Evolutionary conservation across 208 protist species (phyloP).

Genomic region (Phytomonas francai): DNA sequence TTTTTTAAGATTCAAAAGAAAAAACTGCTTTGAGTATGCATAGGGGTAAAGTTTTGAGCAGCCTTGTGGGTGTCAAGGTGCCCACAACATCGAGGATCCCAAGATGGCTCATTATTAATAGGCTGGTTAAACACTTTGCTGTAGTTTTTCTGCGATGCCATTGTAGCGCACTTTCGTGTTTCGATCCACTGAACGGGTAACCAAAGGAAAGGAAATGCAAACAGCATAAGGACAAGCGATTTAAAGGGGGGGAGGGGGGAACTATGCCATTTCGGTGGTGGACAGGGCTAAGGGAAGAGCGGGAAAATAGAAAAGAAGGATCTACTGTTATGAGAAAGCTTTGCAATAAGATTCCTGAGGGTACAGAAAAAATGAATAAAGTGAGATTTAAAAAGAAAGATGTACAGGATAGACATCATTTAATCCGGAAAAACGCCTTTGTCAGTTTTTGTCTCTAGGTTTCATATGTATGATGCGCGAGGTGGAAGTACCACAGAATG

Average conservation of each 20-base stretch:
- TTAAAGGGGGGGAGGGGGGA: neutral
- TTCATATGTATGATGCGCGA: neutral
- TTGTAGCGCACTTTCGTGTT: neutral
- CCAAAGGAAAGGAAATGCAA: neutral
- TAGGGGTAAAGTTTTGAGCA: neutral
- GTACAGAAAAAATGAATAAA: neutral
- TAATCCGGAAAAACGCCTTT: neutral
- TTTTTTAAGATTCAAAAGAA: neutral
- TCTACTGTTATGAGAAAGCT: neutral
- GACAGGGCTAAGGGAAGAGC: neutral
- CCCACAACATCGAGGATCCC: neutral
- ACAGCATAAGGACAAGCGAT: neutral
- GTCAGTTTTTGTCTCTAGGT: neutral
- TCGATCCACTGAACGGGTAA: neutral
- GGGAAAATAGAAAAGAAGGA: neutral
- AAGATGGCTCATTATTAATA: neutral
- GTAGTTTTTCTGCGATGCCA: neutral
- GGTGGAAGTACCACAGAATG: neutral
- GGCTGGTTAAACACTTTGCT: neutral
- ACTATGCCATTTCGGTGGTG: neutral
- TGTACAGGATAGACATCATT: neutral
- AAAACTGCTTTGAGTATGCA: neutral
- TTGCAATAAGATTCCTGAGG: neutral
- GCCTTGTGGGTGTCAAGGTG: neutral
- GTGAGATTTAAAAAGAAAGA: neutral